Percentiles rank a stretch among this genome's conserved stretches.
phyloP scores from a whole-genome alignment of 805 yeast species.

The Pichia cephalocereana region DNA sequence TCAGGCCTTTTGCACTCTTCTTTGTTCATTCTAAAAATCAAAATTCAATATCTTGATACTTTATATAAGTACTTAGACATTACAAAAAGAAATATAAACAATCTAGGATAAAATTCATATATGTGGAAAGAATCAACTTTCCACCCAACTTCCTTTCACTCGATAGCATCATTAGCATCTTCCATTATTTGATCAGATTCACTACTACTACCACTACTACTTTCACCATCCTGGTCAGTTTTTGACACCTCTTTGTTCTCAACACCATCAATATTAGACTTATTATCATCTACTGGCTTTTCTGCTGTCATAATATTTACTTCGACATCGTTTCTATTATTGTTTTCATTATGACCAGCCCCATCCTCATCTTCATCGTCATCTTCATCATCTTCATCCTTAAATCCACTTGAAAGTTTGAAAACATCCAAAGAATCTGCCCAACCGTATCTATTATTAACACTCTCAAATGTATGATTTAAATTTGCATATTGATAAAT shows the following conservation, averaged over 20 bases:
- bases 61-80: no score
- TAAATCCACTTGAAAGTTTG: slow-evolving; percentile 4
- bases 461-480: slow-evolving; percentile 13
- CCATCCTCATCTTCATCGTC: neutral
- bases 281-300: neutral
- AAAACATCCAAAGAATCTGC: slow-evolving; percentile 12
- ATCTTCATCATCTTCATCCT: slow-evolving; percentile 2
- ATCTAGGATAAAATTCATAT: no score
- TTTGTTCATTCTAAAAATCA: no score
- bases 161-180: neutral
- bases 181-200: neutral
- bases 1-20: no score
- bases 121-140: no score
- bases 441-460: slow-evolving; percentile 14
- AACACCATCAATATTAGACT: neutral
- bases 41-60: no score
- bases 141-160: neutral
- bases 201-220: neutral
- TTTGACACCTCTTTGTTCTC: neutral
- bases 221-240: neutral
- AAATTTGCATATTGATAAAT: slow-evolving; percentile 14
- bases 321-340: neutral
- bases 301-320: neutral
- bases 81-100: no score
- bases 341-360: neutral